Evolutionary conservation across 768 basidiomycete genomes (phyloP).

Genomic region (Russula abietina): DNA sequence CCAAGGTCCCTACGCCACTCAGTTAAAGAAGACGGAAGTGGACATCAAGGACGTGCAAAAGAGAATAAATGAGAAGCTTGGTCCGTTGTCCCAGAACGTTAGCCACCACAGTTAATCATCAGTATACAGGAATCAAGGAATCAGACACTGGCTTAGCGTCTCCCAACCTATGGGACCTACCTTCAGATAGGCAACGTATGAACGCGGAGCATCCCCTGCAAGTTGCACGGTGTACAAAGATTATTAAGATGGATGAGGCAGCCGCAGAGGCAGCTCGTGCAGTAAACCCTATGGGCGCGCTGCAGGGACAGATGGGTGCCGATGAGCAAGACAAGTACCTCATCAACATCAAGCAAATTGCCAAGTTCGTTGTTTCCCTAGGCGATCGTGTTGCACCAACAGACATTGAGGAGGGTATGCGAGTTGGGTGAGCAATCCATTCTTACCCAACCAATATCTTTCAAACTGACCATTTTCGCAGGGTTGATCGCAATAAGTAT

Average conservation of each 20-base stretch:
- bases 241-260: constrained; percentile 76
- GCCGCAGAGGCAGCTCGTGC: constrained; percentile 73
- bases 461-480: constrained; percentile 30
- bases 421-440: constrained; percentile 74
- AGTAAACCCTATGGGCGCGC: constrained; percentile 69
- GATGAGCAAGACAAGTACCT: constrained; percentile 99
- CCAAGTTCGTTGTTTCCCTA: constrained; percentile 96
- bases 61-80: constrained; percentile 96
- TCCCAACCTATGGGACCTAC: constrained; percentile 95
- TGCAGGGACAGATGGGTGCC: constrained; percentile 89
- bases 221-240: constrained; percentile 98
- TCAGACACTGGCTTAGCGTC: constrained; percentile 96
- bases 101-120: background rate
- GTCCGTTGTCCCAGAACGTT: constrained; percentile 34
- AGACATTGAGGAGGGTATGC: constrained; percentile 99
- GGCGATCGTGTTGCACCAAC: constrained; percentile 96
- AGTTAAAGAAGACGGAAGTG: constrained; percentile 80
- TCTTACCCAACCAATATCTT: background rate
- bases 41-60: constrained; percentile 97
- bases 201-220: constrained; percentile 88
- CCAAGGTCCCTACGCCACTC: constrained; percentile 92
- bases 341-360: constrained; percentile 99
- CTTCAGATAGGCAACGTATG: constrained; percentile 89
- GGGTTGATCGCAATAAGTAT: constrained; percentile 94
- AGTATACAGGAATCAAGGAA: constrained; percentile 78